These are phyloP conservation scores for Fusarium xyrophilum DNA, from an alignment of 2,329 filamentous ascomycete species.

Conservation along the genomic window DNA sequence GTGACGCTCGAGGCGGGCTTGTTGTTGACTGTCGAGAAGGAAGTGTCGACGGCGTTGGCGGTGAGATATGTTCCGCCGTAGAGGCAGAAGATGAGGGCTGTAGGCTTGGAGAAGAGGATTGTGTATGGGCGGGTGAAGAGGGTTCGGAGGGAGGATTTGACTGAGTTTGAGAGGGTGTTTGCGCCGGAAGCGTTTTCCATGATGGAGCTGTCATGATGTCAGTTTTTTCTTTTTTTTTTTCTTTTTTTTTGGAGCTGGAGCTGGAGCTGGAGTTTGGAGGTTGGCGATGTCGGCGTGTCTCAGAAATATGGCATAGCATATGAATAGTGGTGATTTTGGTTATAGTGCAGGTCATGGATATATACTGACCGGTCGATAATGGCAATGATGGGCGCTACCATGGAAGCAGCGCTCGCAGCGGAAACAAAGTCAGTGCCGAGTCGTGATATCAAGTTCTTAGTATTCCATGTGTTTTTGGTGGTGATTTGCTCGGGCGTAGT, in stretches of 20 bases:
- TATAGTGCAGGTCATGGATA: not conserved
- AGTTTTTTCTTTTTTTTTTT: too few species aligned
- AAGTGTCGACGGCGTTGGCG: conserved; percentile 86
- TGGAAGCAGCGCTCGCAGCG: conserved; percentile 72
- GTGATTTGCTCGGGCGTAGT: conserved; percentile 26
- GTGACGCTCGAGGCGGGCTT: conserved; percentile 69
- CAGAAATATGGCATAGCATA: not conserved
- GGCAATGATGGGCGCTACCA: conserved; percentile 84
- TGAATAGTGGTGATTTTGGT: not conserved
- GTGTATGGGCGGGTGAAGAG: conserved; percentile 66
- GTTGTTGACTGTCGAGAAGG: conserved; percentile 67
- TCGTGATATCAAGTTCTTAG: conserved; percentile 71
- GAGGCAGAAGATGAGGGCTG: conserved; percentile 72
- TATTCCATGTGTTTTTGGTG: conserved; percentile 68
- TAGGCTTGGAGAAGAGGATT: conserved; percentile 70
- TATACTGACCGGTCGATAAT: conserved; percentile 78
- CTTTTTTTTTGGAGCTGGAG: not conserved
- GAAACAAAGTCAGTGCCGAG: conserved; percentile 72
- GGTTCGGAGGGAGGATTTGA: conserved; percentile 63
- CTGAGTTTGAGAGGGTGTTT: conserved; percentile 63
- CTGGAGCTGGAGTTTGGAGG: not conserved
- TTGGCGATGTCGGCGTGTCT: conserved; percentile 13
- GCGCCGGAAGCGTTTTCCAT: conserved; percentile 83
- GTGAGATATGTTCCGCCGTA: conserved; percentile 92
- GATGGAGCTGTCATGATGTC: conserved; percentile 63